Conservation (phyloP, 2,329 filamentous ascomycete species). For the Sordariomycetes sp. region DNA sequence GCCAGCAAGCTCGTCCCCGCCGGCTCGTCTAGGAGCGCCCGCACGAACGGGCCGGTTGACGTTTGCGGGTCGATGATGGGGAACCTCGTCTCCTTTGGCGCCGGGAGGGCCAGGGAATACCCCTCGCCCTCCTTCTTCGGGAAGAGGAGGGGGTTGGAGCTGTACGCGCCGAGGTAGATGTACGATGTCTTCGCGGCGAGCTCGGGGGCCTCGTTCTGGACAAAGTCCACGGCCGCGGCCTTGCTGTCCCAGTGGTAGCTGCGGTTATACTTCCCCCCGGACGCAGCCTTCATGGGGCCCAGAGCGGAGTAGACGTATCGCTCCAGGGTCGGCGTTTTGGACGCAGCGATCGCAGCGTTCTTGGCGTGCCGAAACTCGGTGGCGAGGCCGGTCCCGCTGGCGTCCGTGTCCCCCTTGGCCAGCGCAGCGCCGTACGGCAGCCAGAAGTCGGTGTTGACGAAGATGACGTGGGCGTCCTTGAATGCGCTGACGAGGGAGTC, state of each 20-base stretch:
- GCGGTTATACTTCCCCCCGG: conserved; percentile 30
- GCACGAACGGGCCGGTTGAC: conserved; percentile 32
- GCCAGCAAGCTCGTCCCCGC: conserved; percentile 30
- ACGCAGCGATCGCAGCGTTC: conserved; percentile 41
- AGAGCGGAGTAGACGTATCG: conserved; percentile 41
- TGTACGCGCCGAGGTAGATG: conserved; percentile 26
- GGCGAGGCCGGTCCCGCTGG: conserved; percentile 31
- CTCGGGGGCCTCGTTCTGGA: conserved; percentile 24
- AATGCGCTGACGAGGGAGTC: conserved; percentile 27
- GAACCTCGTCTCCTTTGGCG: conserved; percentile 13
- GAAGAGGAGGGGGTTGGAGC: conserved; percentile 32
- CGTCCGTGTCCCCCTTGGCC: conserved; percentile 25
- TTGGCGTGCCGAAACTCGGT: conserved; percentile 38
- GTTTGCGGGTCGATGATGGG: conserved; percentile 26
- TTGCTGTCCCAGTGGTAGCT: conserved; percentile 43
- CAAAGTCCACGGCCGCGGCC: conserved; percentile 34
- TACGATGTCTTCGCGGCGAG: conserved; percentile 28
- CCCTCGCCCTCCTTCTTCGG: conserved; percentile 21
- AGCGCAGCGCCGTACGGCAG: conserved; percentile 34
- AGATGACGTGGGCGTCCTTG: conserved; percentile 36
- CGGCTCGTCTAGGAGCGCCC: conserved; percentile 27
- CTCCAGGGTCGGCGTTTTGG: conserved; percentile 26
- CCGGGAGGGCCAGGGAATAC: conserved; percentile 20
- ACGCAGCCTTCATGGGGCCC: conserved; percentile 34
- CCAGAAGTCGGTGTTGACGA: conserved; percentile 46